Evolutionary conservation across 2,329 filamentous ascomycete genomes (phyloP), one percentile per base, ranked within the genome.

Genomic region (Trichothecium roseum): DNA sequence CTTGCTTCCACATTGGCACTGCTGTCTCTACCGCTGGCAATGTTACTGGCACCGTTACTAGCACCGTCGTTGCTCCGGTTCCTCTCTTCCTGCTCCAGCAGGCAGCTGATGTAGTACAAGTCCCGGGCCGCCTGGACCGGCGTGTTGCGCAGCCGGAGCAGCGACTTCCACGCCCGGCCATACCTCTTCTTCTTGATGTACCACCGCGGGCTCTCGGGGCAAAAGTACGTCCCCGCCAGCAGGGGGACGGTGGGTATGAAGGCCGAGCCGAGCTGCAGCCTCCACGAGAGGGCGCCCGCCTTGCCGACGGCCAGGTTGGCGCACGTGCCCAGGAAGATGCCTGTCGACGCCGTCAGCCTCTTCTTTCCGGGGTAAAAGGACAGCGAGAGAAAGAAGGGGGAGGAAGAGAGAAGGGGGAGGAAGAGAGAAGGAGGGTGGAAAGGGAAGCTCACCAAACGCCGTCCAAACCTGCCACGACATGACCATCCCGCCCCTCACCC

Each of bases 401-500:
- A n/a, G n/a, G n/a, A n/a, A n/a, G n/a, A n/a, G n/a, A n/a, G n/a
- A n/a, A n/a, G n/a, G n/a, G n/a, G n/a, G n/a, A n/a, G n/a, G n/a
- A n/a, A n/a, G n/a, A n/a, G n/a, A n/a, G n/a, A n/a, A n/a, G n/a
- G n/a, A n/a, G n/a, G n/a, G n/a, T n/a, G n/a, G n/a, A n/a, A n/a
- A n/a, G n/a, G n/a, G 20, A 24, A 24, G 10, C 20, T 24, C 10
- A 24, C 20, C 20, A 10, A 24, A 24, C 10, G 20, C 20, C 20
- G 20, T 24, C 20, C 4, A 30, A 27, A 18, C 16, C 15, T 34
- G 69, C 83, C 84, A 89, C 41, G 78, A 80, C 83, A 89, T 89
- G 42, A 88, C 83, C 3, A 91, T 63, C 13, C 79, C 82, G 44
- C 82, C 81, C 47, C 81, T 70, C 35, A 86, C 78, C 4, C 64